Evolutionary conservation across 345 rosid species (phyloP).

Genomic region (Excoecaria agallocha): DNA sequence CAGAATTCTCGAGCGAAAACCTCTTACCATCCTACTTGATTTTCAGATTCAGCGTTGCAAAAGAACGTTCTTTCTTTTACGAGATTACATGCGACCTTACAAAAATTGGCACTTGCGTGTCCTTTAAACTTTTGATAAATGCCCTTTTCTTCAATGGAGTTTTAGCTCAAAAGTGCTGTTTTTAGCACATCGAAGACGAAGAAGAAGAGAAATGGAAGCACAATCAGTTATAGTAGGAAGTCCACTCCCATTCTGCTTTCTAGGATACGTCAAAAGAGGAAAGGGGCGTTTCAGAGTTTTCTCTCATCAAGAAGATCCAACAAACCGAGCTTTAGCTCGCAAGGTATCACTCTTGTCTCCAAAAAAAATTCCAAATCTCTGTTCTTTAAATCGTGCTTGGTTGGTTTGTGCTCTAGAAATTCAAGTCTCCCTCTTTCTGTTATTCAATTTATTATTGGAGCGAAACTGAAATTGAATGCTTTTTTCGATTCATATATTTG

Average conservation of each 20-base stretch:
- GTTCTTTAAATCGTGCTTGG: background rate
- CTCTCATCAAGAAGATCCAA: slow-evolving; percentile 25
- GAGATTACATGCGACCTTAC: no score
- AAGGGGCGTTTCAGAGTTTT: slow-evolving; percentile 10
- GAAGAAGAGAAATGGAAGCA: slow-evolving; percentile 5
- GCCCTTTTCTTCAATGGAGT: background rate
- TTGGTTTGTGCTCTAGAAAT: background rate
- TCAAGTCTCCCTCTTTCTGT: background rate
- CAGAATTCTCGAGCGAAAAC: no score
- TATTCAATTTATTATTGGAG: background rate
- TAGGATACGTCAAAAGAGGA: slow-evolving; percentile 14
- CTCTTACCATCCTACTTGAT: no score
- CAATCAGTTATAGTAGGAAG: background rate
- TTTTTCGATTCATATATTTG: background rate
- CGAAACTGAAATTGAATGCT: background rate
- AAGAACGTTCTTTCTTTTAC: no score
- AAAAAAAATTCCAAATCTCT: background rate
- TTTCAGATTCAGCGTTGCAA: no score
- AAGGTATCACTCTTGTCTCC: slow-evolving; percentile 27
- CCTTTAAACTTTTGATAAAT: background rate
- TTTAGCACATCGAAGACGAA: background rate
- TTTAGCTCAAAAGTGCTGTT: background rate
- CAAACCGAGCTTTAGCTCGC: slow-evolving; percentile 19
- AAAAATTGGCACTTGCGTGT: background rate
- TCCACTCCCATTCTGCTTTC: background rate